Evolutionary conservation across 805 yeast species (phyloP).

Genomic region (Metschnikowia colocasiae): DNA sequence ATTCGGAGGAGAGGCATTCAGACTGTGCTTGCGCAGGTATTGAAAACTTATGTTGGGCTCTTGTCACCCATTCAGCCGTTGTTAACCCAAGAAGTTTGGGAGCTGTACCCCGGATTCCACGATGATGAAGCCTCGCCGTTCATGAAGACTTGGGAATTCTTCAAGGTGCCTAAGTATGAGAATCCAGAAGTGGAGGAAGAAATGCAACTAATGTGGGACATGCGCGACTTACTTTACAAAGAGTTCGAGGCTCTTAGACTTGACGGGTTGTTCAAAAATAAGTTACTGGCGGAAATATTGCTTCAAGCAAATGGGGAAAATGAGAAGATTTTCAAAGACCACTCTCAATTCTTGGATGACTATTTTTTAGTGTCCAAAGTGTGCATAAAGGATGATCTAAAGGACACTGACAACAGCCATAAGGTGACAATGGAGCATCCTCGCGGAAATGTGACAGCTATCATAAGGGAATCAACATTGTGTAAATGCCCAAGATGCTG

Average conservation of each 20-base stretch:
- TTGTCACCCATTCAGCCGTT: slow-evolving; percentile 82
- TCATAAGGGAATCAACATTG: slow-evolving; percentile 43
- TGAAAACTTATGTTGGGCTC: slow-evolving; percentile 60
- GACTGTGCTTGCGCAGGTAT: slow-evolving; percentile 59
- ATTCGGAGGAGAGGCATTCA: slow-evolving; percentile 56
- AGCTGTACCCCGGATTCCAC: slow-evolving; percentile 31
- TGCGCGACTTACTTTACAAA: slow-evolving; percentile 49
- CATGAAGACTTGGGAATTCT: slow-evolving; percentile 19
- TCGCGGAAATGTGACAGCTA: slow-evolving; percentile 23
- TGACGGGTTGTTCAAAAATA: slow-evolving; percentile 49
- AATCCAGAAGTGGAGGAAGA: slow-evolving; percentile 38
- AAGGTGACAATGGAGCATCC: slow-evolving; percentile 11
- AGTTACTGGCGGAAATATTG: slow-evolving; percentile 55
- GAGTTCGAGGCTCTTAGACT: slow-evolving; percentile 56
- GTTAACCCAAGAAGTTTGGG: slow-evolving; percentile 87
- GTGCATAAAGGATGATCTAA: neutral
- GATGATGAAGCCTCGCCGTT: slow-evolving; percentile 13
- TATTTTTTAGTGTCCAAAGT: slow-evolving; percentile 65
- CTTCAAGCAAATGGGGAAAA: slow-evolving; percentile 11
- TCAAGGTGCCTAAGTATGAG: slow-evolving; percentile 32
- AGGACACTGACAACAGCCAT: neutral
- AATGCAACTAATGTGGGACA: slow-evolving; percentile 42
- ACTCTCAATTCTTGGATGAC: slow-evolving; percentile 29
- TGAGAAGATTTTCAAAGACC: slow-evolving; percentile 18
- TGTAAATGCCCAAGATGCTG: slow-evolving; percentile 93